Base-by-base conservation (phyloP, 2,329 filamentous ascomycete species). In the Penicillium freii region DNA sequence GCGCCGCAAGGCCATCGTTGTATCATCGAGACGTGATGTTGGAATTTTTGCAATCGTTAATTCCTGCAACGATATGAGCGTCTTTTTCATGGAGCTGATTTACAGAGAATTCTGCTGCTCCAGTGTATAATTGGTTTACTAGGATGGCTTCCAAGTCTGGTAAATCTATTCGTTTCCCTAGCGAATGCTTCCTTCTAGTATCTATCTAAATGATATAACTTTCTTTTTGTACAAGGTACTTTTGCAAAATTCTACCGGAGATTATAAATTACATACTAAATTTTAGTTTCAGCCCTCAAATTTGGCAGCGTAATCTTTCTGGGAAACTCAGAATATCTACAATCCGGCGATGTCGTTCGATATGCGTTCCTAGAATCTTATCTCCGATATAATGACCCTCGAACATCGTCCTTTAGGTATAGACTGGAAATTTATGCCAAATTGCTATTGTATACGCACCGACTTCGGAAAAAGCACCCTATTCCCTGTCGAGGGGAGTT, bases 1-100 rank as follows among this genome's bases (percentile, higher is more conserved):
- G 71, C 73, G 8, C 78, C 77, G 0, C 73, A 74, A 59, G 74
- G 70, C 1, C 74, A 79, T 63, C 67, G 73, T 5, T 80, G 77
- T 56, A 70, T 78, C 38, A 68, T 80, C 25, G 67, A 71, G 48
- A 25, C 19, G 9, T 61, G 34, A 56, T 31, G 4, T 23, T 29
- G 5, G 15, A 31, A 42, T 25, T 1, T 15, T 29, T 17, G n/a
- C 23, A 19, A 39, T 6, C 4, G 10, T 39, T 6, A 17, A 15
- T 25, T 3, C 17, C 23, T 6, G 23, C 23, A 39, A 2, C 3
- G n/a, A 17, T 11, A 10, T 0, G 8, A 29, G 9, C 9, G 11
- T 25, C 2, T 34, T 5, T 21, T 17, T 21, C 6, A 45, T 9
- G 11, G 21, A 17, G 19, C 6, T 4, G 15, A 25, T n/a, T 15